These are phyloP conservation scores for Plenodomus tracheiphilus DNA, from an alignment of 2,329 filamentous ascomycete species.

Conservation along the genomic window DNA sequence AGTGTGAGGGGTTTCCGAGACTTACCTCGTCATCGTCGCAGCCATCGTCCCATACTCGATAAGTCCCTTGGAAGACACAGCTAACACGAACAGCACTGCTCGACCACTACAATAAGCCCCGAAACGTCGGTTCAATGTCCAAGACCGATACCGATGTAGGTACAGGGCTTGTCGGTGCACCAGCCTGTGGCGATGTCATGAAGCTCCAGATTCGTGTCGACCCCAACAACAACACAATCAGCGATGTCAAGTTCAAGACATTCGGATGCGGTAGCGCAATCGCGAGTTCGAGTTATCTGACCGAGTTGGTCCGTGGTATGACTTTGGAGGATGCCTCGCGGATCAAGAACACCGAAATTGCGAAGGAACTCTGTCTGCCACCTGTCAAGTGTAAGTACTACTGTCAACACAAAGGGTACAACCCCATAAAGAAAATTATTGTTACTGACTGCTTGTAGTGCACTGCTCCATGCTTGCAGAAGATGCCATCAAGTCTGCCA, in stretches of 20 bases:
- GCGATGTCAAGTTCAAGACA: conserved; percentile 97
- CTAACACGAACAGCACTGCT: conserved; percentile 58
- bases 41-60: neutral
- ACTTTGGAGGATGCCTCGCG: conserved; percentile 89
- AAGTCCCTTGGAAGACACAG: conserved; percentile 22
- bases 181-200: conserved; percentile 91
- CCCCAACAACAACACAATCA: conserved; percentile 82
- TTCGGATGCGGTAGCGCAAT: conserved; percentile 95
- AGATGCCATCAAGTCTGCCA: conserved; percentile 90
- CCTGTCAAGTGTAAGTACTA: conserved; percentile 76
- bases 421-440: neutral
- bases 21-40: conserved; percentile 3
- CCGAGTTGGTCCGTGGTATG: conserved; percentile 94
- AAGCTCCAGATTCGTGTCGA: conserved; percentile 93
- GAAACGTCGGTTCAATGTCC: conserved; percentile 77
- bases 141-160: conserved; percentile 84
- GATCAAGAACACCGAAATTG: conserved; percentile 97
- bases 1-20: conserved; percentile 4
- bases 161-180: conserved; percentile 88
- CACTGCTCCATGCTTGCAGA: conserved; percentile 93
- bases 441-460: conserved; percentile 55
- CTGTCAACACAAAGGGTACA: neutral
- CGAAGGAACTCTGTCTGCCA: conserved; percentile 88
- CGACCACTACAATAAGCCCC: conserved; percentile 80
- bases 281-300: conserved; percentile 91